Evolutionary conservation across 2,329 filamentous ascomycete species (phyloP), one percentile per base, ranked within the genome.

Genomic region (Sphaerulina musiva): DNA sequence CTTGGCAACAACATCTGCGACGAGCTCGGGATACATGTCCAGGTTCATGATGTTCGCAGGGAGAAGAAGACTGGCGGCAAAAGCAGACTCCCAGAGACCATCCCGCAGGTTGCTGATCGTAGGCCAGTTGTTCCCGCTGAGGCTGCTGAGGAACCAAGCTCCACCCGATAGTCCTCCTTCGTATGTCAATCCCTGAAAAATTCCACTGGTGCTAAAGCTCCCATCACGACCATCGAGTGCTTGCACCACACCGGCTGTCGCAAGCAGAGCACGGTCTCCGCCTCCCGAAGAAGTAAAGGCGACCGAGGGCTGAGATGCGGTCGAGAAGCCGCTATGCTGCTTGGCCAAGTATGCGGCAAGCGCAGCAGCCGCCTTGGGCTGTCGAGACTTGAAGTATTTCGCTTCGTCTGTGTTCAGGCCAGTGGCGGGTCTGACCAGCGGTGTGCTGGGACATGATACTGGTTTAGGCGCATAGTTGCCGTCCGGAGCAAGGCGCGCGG

Each of bases 101-200:
- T 69, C 63, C 29, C 67, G 62, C 5, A 78, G 62, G 31, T 65
- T 66, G 3, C 68, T 70, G 47, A 77, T 68, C 1, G 74, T 76
- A 1, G 74, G 72, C 62, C 72, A 76, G 56, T 76, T 73, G 62
- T 76, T 76, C 6, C 73, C 74, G 9, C 70, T 69, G 14, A 77
- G 51, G 2, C 74, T 75, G 3, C 71, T 71, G 1, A 77, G 59
- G n/a, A 78, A 65, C 76, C 75, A 78, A 2, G 65, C 61, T 39
- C 76, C 75, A 59, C 64, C 64, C n/a, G 74, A 76, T 2, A 78
- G 65, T 7, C 71, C 75, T 44, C 71, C 64, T 41, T 77, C 69
- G 57, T 78, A 78, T 3, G 74, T 76, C 9, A 76, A 46, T 4
- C 66, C 70, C 62, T 78, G 75, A 50, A 70, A 76, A 0, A 78